Percentiles rank a stretch among this genome's conserved stretches.
Conservation (phyloP, 306 rosid species). For the Glycine latifolia region DNA sequence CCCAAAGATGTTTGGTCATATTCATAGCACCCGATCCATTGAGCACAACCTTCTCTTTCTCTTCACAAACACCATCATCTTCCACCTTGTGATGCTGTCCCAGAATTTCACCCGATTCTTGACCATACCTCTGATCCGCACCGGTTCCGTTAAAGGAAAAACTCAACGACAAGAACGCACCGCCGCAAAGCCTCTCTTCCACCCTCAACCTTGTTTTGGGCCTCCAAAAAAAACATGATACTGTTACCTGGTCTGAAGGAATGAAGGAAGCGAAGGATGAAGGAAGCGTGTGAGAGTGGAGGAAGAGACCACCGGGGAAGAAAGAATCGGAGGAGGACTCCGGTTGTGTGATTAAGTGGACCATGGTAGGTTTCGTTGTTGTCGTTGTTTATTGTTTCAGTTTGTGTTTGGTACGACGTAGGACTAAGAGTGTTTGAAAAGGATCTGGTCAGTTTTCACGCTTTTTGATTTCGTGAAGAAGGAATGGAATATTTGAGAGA, state of each 20-base stretch:
- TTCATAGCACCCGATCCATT: conserved; percentile 72
- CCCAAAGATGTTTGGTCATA: conserved; percentile 86
- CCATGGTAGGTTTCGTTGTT: neutral
- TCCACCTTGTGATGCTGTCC: conserved; percentile 51
- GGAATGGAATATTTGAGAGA: conserved; percentile 37
- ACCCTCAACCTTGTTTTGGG: conserved; percentile 36
- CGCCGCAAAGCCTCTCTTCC: conserved; percentile 34
- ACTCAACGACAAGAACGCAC: conserved; percentile 71
- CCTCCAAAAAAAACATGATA: conserved; percentile 44
- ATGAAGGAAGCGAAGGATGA: conserved; percentile 57
- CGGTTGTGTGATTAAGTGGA: conserved; percentile 51
- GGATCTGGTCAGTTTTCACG: neutral
- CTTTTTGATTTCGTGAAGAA: neutral
- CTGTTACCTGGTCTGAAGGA: conserved; percentile 25
- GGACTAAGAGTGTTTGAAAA: conserved; percentile 30
- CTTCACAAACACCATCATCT: neutral
- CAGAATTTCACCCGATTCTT: conserved; percentile 56
- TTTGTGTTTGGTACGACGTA: conserved; percentile 12
- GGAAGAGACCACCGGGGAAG: conserved; percentile 80
- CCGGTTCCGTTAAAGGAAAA: conserved; percentile 66
- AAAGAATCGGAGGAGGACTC: conserved; percentile 54
- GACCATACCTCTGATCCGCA: conserved; percentile 55
- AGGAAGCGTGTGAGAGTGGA: conserved; percentile 61
- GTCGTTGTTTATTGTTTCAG: neutral
- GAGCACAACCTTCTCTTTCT: conserved; percentile 45